Evolutionary conservation across 2,329 filamentous ascomycete species (phyloP).

Genomic region (Rutstroemia sp.): DNA sequence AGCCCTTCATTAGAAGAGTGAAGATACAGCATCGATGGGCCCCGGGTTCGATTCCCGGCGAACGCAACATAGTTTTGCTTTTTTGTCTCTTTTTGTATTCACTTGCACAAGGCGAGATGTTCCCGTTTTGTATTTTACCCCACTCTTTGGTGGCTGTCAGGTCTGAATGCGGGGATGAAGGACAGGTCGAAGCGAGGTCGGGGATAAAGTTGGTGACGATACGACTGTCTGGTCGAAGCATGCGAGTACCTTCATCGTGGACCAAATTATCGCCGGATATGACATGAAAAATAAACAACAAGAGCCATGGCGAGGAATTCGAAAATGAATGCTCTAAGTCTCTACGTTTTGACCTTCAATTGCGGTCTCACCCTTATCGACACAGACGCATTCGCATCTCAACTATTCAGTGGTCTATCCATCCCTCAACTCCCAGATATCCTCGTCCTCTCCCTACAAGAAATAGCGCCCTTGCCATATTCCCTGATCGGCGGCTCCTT

Average conservation of each 20-base stretch:
- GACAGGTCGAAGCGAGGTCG: too few relatives aligned
- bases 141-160: too few relatives aligned
- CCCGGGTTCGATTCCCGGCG: neutral
- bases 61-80: neutral
- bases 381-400: slow-evolving; percentile 59
- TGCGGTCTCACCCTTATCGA: slow-evolving; percentile 69
- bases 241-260: too few relatives aligned
- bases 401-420: slow-evolving; percentile 56
- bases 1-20: too few relatives aligned
- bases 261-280: neutral
- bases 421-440: slow-evolving; percentile 53
- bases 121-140: too few relatives aligned
- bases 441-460: slow-evolving; percentile 68
- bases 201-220: too few relatives aligned
- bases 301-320: neutral
- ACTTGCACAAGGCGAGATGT: neutral
- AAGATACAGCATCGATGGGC: neutral
- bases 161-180: too few relatives aligned
- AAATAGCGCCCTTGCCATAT: slow-evolving; percentile 77
- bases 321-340: slow-evolving; percentile 39
- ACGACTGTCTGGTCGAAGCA: too few relatives aligned
- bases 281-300: neutral
- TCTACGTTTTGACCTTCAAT: slow-evolving; percentile 85
- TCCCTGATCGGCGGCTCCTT: slow-evolving; percentile 81
- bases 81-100: neutral